Base-by-base conservation (phyloP, 2,329 filamentous ascomycete species). In the Helicocarpus griseus region DNA sequence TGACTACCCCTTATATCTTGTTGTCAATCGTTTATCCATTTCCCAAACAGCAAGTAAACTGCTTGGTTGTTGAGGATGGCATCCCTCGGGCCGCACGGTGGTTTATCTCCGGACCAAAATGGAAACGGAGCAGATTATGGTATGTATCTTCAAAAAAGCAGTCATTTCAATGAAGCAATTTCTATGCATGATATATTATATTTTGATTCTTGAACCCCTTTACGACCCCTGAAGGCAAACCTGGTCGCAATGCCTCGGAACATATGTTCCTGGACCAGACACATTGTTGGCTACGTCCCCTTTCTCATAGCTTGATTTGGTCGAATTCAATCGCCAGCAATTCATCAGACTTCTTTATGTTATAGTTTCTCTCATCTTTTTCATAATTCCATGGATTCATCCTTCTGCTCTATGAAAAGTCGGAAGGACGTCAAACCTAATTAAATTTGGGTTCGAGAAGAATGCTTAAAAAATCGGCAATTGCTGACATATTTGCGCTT, bases 401-500 rank as follows among this genome's bases (percentile, higher is more conserved):
- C 17, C 44, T 22, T 47, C 35, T 47, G 17, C 22, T 3, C n/a
- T 9, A 14, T 26, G 9, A 22, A 2, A n/a, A 8, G 11, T 26
- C 17, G n/a, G 13, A 22, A 9, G 21, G 29, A 33, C 13, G 29
- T 22, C n/a, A 7, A 14, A 22, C 44, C 29, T 36, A 5, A 3
- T 47, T 47, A 2, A 8, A 29, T 29, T 29, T 45, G 24, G 6
- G 19, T 5, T 36, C 21, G 9, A 6, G 11, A 13, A 35, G n/a
- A 26, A 14, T 14, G 29, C 13, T 11, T 47, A 24, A 19, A 8
- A 17, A 24, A 29, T n/a, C 26, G 19, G 24, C 44, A 24, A n/a
- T 22, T 5, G 44, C 44, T 47, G 17, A 47, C 44, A 35, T 26
- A 29, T 47, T 47, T 35, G 13, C 29, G 44, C 44, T 36, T 47